phyloP scores from a whole-genome alignment of 2,329 filamentous ascomycete genomes.

The Aspergillus eucalypticola region DNA sequence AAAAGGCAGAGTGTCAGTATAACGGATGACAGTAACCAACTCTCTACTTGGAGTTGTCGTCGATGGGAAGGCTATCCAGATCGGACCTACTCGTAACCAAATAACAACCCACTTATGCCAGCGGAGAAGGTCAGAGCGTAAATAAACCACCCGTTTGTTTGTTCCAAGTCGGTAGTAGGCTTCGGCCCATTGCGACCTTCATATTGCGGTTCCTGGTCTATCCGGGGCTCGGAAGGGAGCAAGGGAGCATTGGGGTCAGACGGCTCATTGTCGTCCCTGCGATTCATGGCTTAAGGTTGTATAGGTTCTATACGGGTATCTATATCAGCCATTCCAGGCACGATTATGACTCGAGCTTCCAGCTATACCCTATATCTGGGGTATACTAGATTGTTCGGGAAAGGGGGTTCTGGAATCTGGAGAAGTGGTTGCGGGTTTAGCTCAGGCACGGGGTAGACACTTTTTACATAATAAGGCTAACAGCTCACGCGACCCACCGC shows the following conservation, averaged over 20 bases:
- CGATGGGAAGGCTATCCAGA: neutral
- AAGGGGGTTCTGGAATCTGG: neutral
- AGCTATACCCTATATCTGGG: neutral
- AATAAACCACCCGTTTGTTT: conserved; percentile 48
- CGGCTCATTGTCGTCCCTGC: conserved; percentile 24
- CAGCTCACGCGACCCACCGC: conserved; percentile 23
- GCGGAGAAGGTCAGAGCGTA: conserved; percentile 60
- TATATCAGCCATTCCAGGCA: neutral
- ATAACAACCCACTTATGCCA: conserved; percentile 59
- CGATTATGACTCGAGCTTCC: neutral
- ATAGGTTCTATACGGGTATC: conserved; percentile 13
- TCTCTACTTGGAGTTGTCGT: neutral
- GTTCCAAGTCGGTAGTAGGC: conserved; percentile 15
- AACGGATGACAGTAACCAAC: neutral
- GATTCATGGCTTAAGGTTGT: conserved; percentile 26
- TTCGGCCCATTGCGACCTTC: conserved; percentile 15
- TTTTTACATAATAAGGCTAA: conserved; percentile 3
- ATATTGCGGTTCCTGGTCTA: conserved; percentile 7
- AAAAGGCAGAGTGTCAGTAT: conserved; percentile 18
- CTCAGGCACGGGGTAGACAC: neutral
- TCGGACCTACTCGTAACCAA: conserved; percentile 59
- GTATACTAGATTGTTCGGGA: neutral
- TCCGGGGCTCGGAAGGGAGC: conserved; percentile 24
- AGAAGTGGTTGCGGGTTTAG: conserved; percentile 4
- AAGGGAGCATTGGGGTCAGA: conserved; percentile 33